These are phyloP conservation scores for Mucuna pruriens DNA, from an alignment of 306 rosid genomes.

Conservation along the genomic window DNA sequence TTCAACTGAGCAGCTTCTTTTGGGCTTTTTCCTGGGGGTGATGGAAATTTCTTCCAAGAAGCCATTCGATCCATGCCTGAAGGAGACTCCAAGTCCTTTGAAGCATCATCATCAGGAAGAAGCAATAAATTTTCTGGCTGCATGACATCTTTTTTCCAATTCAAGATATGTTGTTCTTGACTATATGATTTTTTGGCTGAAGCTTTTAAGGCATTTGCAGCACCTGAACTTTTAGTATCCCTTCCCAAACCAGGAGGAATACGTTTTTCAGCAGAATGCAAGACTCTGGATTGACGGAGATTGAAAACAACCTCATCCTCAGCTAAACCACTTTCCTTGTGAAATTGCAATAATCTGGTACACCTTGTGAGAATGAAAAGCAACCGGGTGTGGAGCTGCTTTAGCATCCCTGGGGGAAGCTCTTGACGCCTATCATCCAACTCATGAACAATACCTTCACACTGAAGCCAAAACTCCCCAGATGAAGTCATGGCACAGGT, in stretches of 20 bases:
- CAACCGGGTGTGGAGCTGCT: conserved; percentile 91
- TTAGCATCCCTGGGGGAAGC: conserved; percentile 81
- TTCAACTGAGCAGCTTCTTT: conserved; percentile 62
- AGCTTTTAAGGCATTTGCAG: conserved; percentile 59
- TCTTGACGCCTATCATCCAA: conserved; percentile 98
- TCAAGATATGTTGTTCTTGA: conserved; percentile 72
- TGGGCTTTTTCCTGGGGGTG: conserved; percentile 58
- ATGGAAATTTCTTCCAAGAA: conserved; percentile 89
- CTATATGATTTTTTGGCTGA: conserved; percentile 80
- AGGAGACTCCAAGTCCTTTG: conserved; percentile 63
- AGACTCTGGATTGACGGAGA: conserved; percentile 76
- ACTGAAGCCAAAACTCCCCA: conserved; percentile 95
- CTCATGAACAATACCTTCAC: conserved; percentile 96
- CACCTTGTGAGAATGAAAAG: conserved; percentile 97
- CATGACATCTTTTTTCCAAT: conserved; percentile 64
- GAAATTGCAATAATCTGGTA: conserved; percentile 89
- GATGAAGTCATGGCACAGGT: conserved; percentile 90
- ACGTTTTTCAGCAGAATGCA: conserved; percentile 67
- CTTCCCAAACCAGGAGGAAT: conserved; percentile 64
- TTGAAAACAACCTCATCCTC: conserved; percentile 78
- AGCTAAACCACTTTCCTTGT: conserved; percentile 85
- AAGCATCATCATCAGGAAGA: conserved; percentile 54
- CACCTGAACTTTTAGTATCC: conserved; percentile 59
- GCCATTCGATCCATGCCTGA: conserved; percentile 69
- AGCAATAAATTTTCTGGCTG: conserved; percentile 48